Base-by-base conservation (phyloP, 2,329 filamentous ascomycete species). In the Apiospora arundinis region DNA sequence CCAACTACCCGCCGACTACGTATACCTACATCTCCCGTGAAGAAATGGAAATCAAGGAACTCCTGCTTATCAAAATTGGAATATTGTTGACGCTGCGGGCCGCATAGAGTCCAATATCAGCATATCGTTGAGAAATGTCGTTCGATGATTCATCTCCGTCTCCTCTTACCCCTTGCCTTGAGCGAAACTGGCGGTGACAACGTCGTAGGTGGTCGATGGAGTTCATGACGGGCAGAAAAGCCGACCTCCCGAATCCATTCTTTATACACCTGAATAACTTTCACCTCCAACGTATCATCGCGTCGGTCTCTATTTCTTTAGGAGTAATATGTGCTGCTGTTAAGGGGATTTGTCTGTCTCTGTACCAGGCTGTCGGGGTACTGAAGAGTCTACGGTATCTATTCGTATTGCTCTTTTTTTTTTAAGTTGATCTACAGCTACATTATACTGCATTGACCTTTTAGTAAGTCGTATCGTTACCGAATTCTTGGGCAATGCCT, bases 111-210 rank as follows among this genome's bases (percentile, higher is more conserved):
- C 56, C 11, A 32, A 63, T 32, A 32, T 21, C 56, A n/a, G n/a
- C 11, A 63, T 32, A 4, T 40, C 11, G 18, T 23, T 23, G 21
- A 37, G 4, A 11, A 32, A 56, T n/a, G 18, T 40, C 56, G 32
- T 40, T 63, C 56, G 56, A 63, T 32, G 8, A n/a, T 63, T 63
- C 32, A 40, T 23, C 32, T 14, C 18, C 21, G 56, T n/a, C 56
- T 14, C 56, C 14, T 56, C 52, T 9, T 9, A n/a, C 56, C 56
- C 56, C 56, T 40, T 63, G 56, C n/a, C 32, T 14, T 8, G 56
- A 23, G 5, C 56, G 56, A 40, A 63, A 63, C 52, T 21, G 52
- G 52, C 52, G 52, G 52, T 60, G 52, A 60, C 52, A 60, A n/a
- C 16, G 14, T 16, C 16, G 18, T 60, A n/a, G 25, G 16, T 21